Conservation (phyloP, 2,329 filamentous ascomycete genomes). For the Fusarium sacchari region DNA sequence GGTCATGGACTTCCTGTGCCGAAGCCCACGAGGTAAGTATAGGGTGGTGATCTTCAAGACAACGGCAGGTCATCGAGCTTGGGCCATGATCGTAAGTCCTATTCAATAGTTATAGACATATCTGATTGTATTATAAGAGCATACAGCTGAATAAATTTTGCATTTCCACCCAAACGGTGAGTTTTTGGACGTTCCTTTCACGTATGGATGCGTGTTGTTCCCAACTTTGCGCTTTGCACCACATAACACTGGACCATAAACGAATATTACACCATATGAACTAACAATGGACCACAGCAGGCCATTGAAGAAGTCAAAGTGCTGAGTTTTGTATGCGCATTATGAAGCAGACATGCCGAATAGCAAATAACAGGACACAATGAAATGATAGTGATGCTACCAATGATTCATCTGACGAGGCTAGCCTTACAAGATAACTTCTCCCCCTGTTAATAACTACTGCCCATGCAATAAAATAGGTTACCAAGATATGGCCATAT, state of each 20-base stretch:
- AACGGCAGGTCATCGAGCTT: neutral
- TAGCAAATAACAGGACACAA: neutral
- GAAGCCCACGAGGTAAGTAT: neutral
- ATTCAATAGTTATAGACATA: neutral
- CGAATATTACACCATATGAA: neutral
- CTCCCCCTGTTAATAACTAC: neutral
- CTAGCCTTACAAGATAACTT: neutral
- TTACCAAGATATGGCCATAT: too few species aligned
- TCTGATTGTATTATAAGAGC: fast-evolving
- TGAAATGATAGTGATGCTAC: neutral
- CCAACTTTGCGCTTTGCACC: neutral
- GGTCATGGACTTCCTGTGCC: neutral
- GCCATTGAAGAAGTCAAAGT: neutral
- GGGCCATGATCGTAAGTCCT: neutral
- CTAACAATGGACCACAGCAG: too few species aligned
- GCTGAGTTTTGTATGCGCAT: neutral
- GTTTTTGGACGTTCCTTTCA: neutral
- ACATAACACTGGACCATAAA: too few species aligned
- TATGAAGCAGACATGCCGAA: neutral
- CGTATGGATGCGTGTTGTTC: fast-evolving
- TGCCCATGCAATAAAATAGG: too few species aligned
- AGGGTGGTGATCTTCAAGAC: neutral
- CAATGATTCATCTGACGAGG: neutral
- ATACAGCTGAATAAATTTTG: fast-evolving
- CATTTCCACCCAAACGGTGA: too few species aligned